Evolutionary conservation across 306 rosid genomes (phyloP), one percentile per base, ranked within the genome.

Genomic region (Parietaria judaica): DNA sequence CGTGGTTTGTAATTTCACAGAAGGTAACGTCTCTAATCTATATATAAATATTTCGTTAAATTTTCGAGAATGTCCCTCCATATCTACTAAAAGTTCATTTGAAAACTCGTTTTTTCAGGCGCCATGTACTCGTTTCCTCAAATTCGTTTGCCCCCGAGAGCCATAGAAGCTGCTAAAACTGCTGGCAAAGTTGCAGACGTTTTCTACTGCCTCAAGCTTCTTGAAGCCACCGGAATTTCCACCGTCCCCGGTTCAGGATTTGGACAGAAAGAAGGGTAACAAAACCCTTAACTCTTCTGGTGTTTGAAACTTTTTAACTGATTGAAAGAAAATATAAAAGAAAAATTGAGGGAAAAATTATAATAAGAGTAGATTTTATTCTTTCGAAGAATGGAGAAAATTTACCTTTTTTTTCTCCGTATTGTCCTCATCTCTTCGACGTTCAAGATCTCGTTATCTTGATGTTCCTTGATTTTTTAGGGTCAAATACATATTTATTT

Each of bases 121-220:
- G 99, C 99, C 54, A 94, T 94, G 99, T 94, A 94, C 69, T 94
- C 99, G 48, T 94, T 94, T 84, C 99, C 99, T 60, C 99, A 94
- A 84, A 74, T 94, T 60, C 75, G 81, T 62, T 70, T 94, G 74
- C 99, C 99, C 1, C 95, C 94, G 14, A 84, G 70, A 74, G 99
- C 97, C 6, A 57, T 92, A 36, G 91, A 82, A 74, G 83, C 81
- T 54, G 99, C 99, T 58, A 79, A 84, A 76, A 83, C 62, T 58
- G 86, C 90, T 54, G 90, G 96, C 67, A 92, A 92, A 77, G 95
- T 82, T 66, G 75, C 99, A 38, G 99, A 92, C 67, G 99, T 92
- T 68, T 86, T 70, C 83, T 92, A 86, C 85, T 92, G 99, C 77
- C 95, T 92, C 72, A 86, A 76, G 78, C 99, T 92, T 71, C 63